Base-by-base conservation (phyloP, 768 basidiomycete genomes). In the Hypholoma sublateritium region DNA sequence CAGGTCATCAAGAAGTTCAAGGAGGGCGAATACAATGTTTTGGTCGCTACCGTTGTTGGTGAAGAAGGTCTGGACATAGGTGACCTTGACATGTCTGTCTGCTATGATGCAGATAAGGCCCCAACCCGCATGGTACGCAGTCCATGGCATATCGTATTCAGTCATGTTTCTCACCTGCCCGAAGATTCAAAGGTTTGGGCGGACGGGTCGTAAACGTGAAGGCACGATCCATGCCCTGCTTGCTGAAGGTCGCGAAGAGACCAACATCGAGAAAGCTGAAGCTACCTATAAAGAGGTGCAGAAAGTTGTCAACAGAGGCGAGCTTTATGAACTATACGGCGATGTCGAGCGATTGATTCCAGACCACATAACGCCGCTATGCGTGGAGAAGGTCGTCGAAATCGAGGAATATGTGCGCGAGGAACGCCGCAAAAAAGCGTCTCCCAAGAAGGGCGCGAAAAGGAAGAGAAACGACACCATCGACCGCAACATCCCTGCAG, bases 21-120 rank as follows among this genome's bases (percentile, higher is more conserved):
- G 69, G 75, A 73, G 4, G 94, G 93, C 11, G 86, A 86, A 57
- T 93, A 84, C 70, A 99, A 99, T 63, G 87, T 97, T 36, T 76
- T 99, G 11, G 96, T 99, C 7, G 90, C 95, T 1, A 98, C 97
- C 4, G 96, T 91, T 3, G 93, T 99, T 53, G 97, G 97, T 19
- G 97, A 99, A 73, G 97, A 99, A 71, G 97, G 97, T 56, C 79
- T 99, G 16, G 97, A 99, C 70, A 99, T 99, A 54, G 97, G 97
- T 32, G 95, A 97, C 69, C 88, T 99, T 14, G 97, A 99, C 69
- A 78, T 95, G 67, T 96, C 98, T 55, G 77, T 98, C 47, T 98
- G 95, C 66, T 99, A 98, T 69, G 97, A 99, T 62, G 88, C 95
- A 22, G 93, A 95, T 65, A 97, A 96, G 76, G 93, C 93, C 0